Conservation (phyloP, 768 basidiomycete species). For the Favolaschia claudopus region DNA sequence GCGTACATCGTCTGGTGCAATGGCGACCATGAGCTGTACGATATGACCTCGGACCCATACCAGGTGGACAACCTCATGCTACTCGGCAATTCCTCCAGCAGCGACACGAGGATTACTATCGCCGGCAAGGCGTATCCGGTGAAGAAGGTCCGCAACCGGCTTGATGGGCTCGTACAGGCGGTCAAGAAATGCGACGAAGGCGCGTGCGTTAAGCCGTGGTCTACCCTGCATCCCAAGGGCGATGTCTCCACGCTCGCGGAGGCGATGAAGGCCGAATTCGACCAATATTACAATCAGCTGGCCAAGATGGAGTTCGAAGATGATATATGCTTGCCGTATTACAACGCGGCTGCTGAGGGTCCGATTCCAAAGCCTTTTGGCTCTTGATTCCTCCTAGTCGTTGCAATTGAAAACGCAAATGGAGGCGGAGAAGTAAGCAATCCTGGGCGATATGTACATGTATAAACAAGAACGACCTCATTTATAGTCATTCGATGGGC, state of each 20-base stretch:
- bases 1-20: conserved; percentile 8
- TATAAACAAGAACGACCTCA: no score
- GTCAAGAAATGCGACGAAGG: neutral
- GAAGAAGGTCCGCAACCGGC: no score
- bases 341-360: neutral
- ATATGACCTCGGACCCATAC: neutral
- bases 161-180: neutral
- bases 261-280: neutral
- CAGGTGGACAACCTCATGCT: neutral
- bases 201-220: neutral
- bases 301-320: neutral
- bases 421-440: no score
- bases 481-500: no score
- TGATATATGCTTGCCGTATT: neutral
- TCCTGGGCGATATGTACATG: no score
- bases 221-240: neutral
- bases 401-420: no score
- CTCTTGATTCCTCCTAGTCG: no score
- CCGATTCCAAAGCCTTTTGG: no score
- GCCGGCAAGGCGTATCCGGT: neutral
- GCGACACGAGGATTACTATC: neutral
- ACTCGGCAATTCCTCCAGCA: neutral
- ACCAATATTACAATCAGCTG: neutral
- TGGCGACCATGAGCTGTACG: neutral
- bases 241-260: neutral